phyloP scores from a whole-genome alignment of 352 stramenopile genomes.

The Aphanomyces euteiches region DNA sequence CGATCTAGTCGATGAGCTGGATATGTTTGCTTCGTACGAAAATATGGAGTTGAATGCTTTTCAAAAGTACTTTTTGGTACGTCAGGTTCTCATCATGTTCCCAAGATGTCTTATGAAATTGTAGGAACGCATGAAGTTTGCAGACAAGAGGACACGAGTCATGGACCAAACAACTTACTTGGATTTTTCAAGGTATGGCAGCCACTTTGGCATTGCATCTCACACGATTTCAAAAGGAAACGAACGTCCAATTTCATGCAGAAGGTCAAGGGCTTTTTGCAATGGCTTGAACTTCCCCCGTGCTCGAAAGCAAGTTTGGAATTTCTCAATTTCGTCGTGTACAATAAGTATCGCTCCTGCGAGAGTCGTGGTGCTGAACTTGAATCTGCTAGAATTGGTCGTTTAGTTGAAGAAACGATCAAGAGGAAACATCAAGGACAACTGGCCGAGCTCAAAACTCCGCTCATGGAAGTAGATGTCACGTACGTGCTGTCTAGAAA shows the following conservation, averaged over 20 bases:
- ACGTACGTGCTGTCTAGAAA: slow-evolving; percentile 40
- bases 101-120: slow-evolving; percentile 13
- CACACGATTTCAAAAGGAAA: slow-evolving; percentile 33
- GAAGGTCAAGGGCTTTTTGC: slow-evolving; percentile 56
- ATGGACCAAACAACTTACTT: slow-evolving; percentile 86
- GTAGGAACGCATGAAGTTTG: slow-evolving; percentile 79
- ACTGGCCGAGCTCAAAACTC: slow-evolving; percentile 48
- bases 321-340: slow-evolving; percentile 83
- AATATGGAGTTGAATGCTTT: slow-evolving; percentile 17
- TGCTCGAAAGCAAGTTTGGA: slow-evolving; percentile 70
- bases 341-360: slow-evolving; percentile 59
- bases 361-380: slow-evolving; percentile 2
- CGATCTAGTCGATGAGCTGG: slow-evolving; percentile 76
- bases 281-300: slow-evolving; percentile 64
- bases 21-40: slow-evolving; percentile 73
- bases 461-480: slow-evolving; percentile 58
- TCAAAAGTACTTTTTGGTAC: slow-evolving; percentile 29
- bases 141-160: slow-evolving; percentile 69
- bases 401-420: slow-evolving; percentile 76
- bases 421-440: slow-evolving; percentile 57
- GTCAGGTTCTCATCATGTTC: neutral
- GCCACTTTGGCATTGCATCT: neutral
- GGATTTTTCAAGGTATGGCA: slow-evolving; percentile 46
- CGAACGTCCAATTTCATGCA: slow-evolving; percentile 84
- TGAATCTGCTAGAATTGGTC: slow-evolving; percentile 52